Base-by-base conservation (phyloP, 1,284 basidiomycete species). In the Golubevia sp. region DNA sequence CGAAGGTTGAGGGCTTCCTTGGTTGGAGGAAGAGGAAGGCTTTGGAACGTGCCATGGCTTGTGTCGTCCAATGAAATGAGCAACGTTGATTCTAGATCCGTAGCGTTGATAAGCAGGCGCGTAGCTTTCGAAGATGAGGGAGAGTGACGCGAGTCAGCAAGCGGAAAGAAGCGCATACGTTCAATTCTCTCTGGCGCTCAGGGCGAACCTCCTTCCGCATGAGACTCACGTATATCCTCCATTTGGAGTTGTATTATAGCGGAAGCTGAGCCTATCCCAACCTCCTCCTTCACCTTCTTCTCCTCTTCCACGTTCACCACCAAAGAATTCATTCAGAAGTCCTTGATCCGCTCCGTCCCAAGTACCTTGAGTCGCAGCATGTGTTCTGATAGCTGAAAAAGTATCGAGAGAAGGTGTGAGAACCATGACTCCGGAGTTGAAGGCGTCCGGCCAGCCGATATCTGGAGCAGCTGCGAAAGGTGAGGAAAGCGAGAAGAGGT, bases 331-430 rank as follows among this genome's bases (percentile, higher is more conserved):
- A 78, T 99, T 99, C 67, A 98, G 87, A 62, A 98, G 85, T 20
- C 96, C 96, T 84, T 98, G 96, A 85, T 98, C 96, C 21, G 93
- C 96, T 4, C 96, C 96, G 76, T 99, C 96, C 91, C 96, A 98
- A 57, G 90, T 91, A 11, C 94, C 94, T 71, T 90, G 90, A 5
- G 88, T 85, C 65, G 89, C 88, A 59, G 92, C 88, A 59, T 95
- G 87, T 13, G 87, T 84, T 64, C 87, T 88, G 58, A 98, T 87
- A 55, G 90, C 88, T 1, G 88, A 86, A 83, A 97, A 98, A 73
- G 94, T 94, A 59, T 89, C 88, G 70, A 91, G 87, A 1, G 90
- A 89, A 0, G 96, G 96, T 49, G 88, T 88, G 54, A 95, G 85
- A 61, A 97, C 92, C 86, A 99, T 89, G 54, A 98, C 90, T 49